Conservation (phyloP, 2,329 filamentous ascomycete genomes). For the Thermothelomyces thermophilus region DNA sequence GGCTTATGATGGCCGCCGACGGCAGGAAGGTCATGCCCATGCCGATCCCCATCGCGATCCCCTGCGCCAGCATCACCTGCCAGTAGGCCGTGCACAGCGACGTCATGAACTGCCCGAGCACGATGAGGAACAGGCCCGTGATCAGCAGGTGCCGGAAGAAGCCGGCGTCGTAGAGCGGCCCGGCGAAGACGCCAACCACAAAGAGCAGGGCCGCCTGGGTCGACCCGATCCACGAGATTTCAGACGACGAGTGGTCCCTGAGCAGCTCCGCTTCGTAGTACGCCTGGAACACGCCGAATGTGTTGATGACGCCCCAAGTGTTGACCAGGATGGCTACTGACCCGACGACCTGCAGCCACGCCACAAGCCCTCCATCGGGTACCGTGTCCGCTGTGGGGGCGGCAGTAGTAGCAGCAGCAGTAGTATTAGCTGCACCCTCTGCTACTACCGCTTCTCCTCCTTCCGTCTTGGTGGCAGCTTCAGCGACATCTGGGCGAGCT, state of each 20-base stretch:
- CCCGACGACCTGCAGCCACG: constrained; percentile 38
- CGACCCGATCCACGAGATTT: constrained; percentile 42
- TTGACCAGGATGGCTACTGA: constrained; percentile 32
- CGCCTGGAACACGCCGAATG: constrained; percentile 41
- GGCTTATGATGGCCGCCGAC: constrained; percentile 33
- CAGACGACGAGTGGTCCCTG: constrained; percentile 28
- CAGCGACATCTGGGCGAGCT: neutral
- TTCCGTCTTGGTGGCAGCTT: neutral
- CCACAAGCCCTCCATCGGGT: constrained; percentile 32
- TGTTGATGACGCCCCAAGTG: constrained; percentile 38
- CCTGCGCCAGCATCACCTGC: constrained; percentile 38
- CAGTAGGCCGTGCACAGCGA: constrained; percentile 34
- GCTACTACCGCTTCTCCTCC: neutral
- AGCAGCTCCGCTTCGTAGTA: constrained; percentile 37
- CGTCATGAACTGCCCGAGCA: constrained; percentile 42
- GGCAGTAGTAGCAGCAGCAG: neutral
- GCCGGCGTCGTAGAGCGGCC: constrained; percentile 43
- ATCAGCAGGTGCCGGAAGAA: constrained; percentile 37
- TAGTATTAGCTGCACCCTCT: neutral
- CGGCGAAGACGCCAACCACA: constrained; percentile 36
- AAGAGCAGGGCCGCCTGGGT: constrained; percentile 42
- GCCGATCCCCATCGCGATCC: constrained; percentile 38
- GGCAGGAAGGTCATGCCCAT: constrained; percentile 35
- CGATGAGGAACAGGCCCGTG: constrained; percentile 35
- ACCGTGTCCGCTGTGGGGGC: constrained; percentile 2